Evolutionary conservation across 164 flowering plant genomes (phyloP).

Genomic region (Piper betle): DNA sequence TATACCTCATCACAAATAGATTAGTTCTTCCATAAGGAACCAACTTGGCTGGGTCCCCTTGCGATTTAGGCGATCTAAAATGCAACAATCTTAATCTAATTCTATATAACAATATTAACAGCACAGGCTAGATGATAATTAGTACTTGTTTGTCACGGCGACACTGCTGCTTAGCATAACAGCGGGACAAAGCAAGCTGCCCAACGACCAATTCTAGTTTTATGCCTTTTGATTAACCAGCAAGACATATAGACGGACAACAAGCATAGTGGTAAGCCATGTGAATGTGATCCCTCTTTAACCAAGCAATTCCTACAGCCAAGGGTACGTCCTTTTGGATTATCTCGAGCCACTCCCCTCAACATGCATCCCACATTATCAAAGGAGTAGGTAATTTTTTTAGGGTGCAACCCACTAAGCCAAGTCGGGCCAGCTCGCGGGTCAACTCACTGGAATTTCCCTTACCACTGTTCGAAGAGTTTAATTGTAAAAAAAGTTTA

Average conservation of each 20-base stretch:
- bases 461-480: too few relatives aligned
- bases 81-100: constrained; percentile 42
- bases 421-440: too few relatives aligned
- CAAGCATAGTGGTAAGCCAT: neutral
- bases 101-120: constrained; percentile 35
- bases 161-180: neutral
- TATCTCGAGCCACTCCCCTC: neutral
- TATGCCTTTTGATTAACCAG: neutral
- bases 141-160: neutral
- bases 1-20: constrained; percentile 5
- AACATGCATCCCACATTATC: neutral
- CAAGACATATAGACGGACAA: neutral
- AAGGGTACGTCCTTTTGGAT: too few relatives aligned
- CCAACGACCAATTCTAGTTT: neutral
- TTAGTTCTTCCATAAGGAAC: constrained; percentile 28
- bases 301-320: neutral
- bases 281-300: neutral
- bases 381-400: too few relatives aligned
- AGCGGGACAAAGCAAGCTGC: neutral
- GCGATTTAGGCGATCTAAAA: constrained; percentile 55
- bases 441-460: too few relatives aligned
- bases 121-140: neutral
- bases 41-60: constrained; percentile 47
- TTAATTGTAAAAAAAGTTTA: too few relatives aligned
- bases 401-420: too few relatives aligned